phyloP scores from a whole-genome alignment of 495 filamentous ascomycete genomes.

The Penicillium lividum region DNA sequence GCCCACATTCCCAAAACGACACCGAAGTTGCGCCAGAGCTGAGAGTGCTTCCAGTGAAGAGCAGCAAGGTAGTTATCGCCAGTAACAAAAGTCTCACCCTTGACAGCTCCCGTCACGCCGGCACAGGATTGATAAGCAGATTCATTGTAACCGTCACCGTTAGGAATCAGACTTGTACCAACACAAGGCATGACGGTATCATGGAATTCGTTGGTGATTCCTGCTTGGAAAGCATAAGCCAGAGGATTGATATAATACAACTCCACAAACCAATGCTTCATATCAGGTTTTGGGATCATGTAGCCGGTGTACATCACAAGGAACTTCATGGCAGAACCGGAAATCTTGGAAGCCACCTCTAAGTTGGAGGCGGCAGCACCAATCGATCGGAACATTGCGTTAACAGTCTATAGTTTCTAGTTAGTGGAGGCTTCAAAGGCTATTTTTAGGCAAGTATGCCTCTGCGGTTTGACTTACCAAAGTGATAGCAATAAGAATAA shows the following conservation, averaged over 20 bases:
- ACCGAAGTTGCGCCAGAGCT: conserved; percentile 49
- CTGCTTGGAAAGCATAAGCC: conserved; percentile 68
- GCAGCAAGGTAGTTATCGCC: conserved; percentile 52
- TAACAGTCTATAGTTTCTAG: conserved; percentile 33
- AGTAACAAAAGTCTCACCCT: conserved; percentile 40
- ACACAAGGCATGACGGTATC: conserved; percentile 50
- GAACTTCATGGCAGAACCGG: conserved; percentile 38
- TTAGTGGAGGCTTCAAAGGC: conserved; percentile 6
- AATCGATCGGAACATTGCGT: conserved; percentile 49
- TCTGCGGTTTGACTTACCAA: conserved; percentile 17
- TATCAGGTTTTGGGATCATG: conserved; percentile 63
- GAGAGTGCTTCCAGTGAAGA: conserved; percentile 45
- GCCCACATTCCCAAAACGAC: conserved; percentile 46
- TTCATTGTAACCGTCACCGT: conserved; percentile 32
- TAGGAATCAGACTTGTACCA: conserved; percentile 44
- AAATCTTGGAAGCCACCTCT: conserved; percentile 54
- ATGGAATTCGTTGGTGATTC: conserved; percentile 67
- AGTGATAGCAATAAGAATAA: conserved; percentile 41
- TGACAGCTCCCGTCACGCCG: conserved; percentile 47
- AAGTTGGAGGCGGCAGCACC: conserved; percentile 50
- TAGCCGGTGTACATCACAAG: conserved; percentile 58
- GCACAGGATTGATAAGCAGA: conserved; percentile 50
- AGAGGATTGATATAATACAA: conserved; percentile 70
- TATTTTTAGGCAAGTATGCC: too few species aligned
- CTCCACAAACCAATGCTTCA: conserved; percentile 78